A percentile compares a stretch with the other conserved stretches of the same genome.
These are phyloP conservation scores for Pythium chondricola DNA, from an alignment of 352 stramenopile species.

Conservation along the genomic window DNA sequence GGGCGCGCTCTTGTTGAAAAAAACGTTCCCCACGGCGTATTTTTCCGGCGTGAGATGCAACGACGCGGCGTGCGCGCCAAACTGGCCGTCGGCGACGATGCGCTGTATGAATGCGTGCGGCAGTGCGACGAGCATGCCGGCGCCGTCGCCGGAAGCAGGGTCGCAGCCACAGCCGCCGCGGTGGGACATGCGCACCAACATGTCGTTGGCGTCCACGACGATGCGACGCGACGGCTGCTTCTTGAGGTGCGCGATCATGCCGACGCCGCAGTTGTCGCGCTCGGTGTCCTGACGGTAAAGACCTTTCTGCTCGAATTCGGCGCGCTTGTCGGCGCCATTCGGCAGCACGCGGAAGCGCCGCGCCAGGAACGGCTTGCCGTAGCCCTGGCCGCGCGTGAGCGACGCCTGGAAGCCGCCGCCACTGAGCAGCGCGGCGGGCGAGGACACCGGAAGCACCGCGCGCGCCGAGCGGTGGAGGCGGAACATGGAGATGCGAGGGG, in stretches of 20 bases:
- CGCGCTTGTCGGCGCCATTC: slow-evolving; percentile 45
- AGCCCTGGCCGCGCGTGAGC: not conserved
- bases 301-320: slow-evolving; percentile 43
- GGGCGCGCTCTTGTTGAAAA: slow-evolving; percentile 66
- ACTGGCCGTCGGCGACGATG: slow-evolving; percentile 72
- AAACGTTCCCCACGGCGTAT: slow-evolving; percentile 93
- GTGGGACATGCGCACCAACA: slow-evolving; percentile 96
- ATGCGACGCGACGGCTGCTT: slow-evolving; percentile 85
- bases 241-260: slow-evolving; percentile 95
- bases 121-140: slow-evolving; percentile 94
- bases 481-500: slow-evolving; percentile 34
- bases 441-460: not conserved
- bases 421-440: slow-evolving; percentile 12
- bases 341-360: slow-evolving; percentile 41
- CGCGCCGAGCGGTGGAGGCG: slow-evolving; percentile 30
- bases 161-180: slow-evolving; percentile 93
- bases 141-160: slow-evolving; percentile 88
- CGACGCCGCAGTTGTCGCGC: slow-evolving; percentile 90
- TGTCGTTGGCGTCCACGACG: slow-evolving; percentile 95
- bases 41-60: slow-evolving; percentile 50
- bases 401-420: not conserved
- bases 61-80: slow-evolving; percentile 34
- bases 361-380: slow-evolving; percentile 7
- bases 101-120: slow-evolving; percentile 92
- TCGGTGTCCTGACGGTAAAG: slow-evolving; percentile 52